Evolutionary conservation across 2,329 filamentous ascomycete genomes (phyloP).

Genomic region (Penicillium sp.): DNA sequence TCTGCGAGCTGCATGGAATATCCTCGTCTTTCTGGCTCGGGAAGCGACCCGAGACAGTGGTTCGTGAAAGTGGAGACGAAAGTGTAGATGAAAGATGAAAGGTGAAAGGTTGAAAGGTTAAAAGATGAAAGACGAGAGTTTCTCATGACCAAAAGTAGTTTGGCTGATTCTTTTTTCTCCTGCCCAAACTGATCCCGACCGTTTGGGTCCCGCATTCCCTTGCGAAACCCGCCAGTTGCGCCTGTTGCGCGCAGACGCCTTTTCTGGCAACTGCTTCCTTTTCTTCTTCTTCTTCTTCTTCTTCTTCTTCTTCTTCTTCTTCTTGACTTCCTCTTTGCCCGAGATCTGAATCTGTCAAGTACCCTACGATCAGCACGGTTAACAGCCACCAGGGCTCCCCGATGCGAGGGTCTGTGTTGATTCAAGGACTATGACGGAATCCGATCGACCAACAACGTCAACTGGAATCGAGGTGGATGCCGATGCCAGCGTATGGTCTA

Average conservation of each 20-base stretch:
- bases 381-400: not conserved
- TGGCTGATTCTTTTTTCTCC: not conserved
- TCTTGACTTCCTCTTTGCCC: not conserved
- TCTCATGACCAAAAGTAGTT: not conserved
- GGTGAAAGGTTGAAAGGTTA: no score
- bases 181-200: slow-evolving; percentile 10
- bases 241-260: not conserved
- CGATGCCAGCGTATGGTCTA: slow-evolving; percentile 19
- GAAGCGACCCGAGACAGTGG: slow-evolving; percentile 12
- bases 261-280: not conserved
- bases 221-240: not conserved
- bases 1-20: slow-evolving; percentile 2
- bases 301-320: no score
- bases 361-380: not conserved
- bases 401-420: not conserved
- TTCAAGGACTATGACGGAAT: slow-evolving; percentile 6
- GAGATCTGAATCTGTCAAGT: not conserved
- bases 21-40: slow-evolving; percentile 6
- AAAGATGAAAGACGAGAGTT: not conserved
- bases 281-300: not conserved
- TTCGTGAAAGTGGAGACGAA: slow-evolving; percentile 8
- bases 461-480: slow-evolving; percentile 22
- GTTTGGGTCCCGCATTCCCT: slow-evolving; percentile 11
- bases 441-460: slow-evolving; percentile 1
- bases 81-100: no score